Percentiles rank a stretch among this genome's conserved stretches.
Evolutionary conservation across 1,284 basidiomycete genomes (phyloP).

Genomic region (Ustilago curta): DNA sequence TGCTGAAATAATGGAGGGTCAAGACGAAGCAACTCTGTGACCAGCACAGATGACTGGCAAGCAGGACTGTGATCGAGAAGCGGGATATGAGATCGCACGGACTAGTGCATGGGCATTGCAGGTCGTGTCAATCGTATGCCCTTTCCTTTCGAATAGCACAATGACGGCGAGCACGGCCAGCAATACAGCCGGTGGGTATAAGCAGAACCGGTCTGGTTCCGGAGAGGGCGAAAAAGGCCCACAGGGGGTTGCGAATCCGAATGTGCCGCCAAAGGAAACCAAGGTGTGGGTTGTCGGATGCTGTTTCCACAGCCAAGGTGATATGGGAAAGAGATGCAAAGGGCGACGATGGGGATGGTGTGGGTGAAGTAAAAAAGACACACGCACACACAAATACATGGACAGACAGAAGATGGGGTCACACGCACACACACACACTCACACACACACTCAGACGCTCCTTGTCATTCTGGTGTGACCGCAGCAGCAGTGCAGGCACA

Average conservation of each 20-base stretch:
- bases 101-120: background rate
- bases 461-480: background rate
- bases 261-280: background rate
- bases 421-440: background rate
- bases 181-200: conserved; percentile 1
- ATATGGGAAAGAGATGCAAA: background rate
- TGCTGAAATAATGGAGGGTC: background rate
- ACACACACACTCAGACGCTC: background rate
- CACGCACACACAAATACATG: background rate
- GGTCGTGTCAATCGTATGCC: background rate
- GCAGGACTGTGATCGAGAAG: too few relatives aligned
- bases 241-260: background rate
- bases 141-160: background rate
- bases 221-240: background rate
- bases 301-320: background rate
- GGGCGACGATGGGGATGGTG: background rate
- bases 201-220: background rate
- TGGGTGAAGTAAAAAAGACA: background rate
- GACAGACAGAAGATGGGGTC: background rate
- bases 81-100: background rate
- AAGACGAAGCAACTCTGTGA: conserved; percentile 6
- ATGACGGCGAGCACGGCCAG: background rate
- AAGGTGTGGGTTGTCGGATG: background rate
- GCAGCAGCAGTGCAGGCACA: conserved; percentile 1
- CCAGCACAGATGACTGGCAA: conserved; percentile 2